Base-by-base conservation (phyloP, 2,329 filamentous ascomycete species). In the Diplodia corticola region DNA sequence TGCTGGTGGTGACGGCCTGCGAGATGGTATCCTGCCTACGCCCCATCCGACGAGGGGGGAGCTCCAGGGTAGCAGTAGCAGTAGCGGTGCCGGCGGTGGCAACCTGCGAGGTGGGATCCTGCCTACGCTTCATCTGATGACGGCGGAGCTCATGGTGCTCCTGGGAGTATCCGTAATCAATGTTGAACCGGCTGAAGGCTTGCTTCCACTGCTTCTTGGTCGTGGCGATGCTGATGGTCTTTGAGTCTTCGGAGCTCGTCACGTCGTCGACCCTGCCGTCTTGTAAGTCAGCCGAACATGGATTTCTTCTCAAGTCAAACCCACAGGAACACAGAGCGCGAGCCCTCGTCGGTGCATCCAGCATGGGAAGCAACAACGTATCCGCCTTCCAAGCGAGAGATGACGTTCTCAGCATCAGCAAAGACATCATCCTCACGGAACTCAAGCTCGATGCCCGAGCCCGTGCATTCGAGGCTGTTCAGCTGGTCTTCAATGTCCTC, bases 401-500 rank as follows among this genome's bases (percentile, higher is more conserved):
- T 74, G 48, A 74, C 72, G 28, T 71, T 60, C 55, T 69, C 71
- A 3, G 73, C 73, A 54, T 75, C 74, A 30, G 68, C 69, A 12
- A 74, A 71, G 3, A 71, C 70, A 3, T 69, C 60, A 1, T 64
- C 51, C 55, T 74, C 72, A 3, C 71, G 70, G 46, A 79, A 78
- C 22, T 69, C 69, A 12, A 79, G 68, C 50, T 69, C 71, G 54
- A 79, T 73, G 44, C 44, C 69, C 5, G 69, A 71, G 12, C 68
- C 59, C 1, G 64, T 65, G 55, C 77, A 79, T 37, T 72, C 60
- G 2, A 78, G 71, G 64, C 72, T 69, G 33, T 71, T 66, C 30
- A 78, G 61, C 57, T 74, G 72, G 53, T 77, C 72, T 48, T 79
- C 77, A 54, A 77, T 71, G 33, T 78, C 76, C 64, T 79, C 77